These are phyloP conservation scores for Dalbergia oliveri DNA, from an alignment of 306 rosid genomes.

Conservation along the genomic window DNA sequence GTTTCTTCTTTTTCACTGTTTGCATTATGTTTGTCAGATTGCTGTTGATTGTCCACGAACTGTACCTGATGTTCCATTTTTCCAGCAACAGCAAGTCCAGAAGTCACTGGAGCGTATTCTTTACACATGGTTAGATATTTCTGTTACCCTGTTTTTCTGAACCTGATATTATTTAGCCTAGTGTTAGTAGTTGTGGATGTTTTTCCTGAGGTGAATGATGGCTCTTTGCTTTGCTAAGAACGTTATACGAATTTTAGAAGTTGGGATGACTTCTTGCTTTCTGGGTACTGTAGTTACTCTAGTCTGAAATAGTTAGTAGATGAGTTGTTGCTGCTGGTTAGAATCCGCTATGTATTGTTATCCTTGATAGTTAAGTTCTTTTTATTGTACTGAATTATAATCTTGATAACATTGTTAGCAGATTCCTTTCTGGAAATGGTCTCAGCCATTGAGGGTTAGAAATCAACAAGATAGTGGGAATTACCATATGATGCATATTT, in stretches of 20 bases:
- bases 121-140: conserved; percentile 76
- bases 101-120: conserved; percentile 94
- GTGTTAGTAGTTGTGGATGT: conserved; percentile 27
- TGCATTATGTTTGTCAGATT: conserved; percentile 59
- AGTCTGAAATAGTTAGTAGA: conserved; percentile 25
- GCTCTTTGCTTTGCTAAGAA: conserved; percentile 29
- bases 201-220: conserved; percentile 18
- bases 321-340: conserved; percentile 1
- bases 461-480: conserved; percentile 3
- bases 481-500: conserved; percentile 14
- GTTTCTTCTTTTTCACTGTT: conserved; percentile 40
- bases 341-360: not conserved
- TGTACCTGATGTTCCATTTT: conserved; percentile 91
- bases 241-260: conserved; percentile 14
- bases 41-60: conserved; percentile 95
- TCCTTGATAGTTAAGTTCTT: not conserved
- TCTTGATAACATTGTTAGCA: conserved; percentile 19
- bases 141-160: conserved; percentile 18
- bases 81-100: conserved; percentile 90
- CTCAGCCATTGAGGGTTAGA: conserved; percentile 29
- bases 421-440: conserved; percentile 36
- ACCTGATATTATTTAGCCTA: conserved; percentile 21
- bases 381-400: not conserved
- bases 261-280: conserved; percentile 23
- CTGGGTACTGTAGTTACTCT: conserved; percentile 20